A percentile compares a stretch with the other conserved stretches of the same genome.
These are phyloP conservation scores for Cladosporium sp. DNA, from an alignment of 2,329 filamentous ascomycete species.

Conservation along the genomic window DNA sequence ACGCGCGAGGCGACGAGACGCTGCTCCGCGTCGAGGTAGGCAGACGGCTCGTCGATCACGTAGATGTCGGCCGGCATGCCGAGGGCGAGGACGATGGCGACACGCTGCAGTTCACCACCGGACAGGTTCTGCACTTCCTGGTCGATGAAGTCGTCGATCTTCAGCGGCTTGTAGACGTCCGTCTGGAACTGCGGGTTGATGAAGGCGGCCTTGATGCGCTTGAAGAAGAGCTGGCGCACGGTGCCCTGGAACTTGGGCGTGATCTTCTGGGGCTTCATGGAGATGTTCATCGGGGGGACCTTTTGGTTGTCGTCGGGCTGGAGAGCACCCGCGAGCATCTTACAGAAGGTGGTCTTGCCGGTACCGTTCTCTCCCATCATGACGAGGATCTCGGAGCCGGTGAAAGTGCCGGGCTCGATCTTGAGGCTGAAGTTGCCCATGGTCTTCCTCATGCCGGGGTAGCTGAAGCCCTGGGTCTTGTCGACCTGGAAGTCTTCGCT, in stretches of 20 bases:
- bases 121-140: slow-evolving; percentile 99
- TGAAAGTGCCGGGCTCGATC: slow-evolving; percentile 82
- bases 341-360: slow-evolving; percentile 98
- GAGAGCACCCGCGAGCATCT: slow-evolving; percentile 85
- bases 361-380: slow-evolving; percentile 99
- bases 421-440: slow-evolving; percentile 81
- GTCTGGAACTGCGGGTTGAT: slow-evolving; percentile 98
- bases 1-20: slow-evolving; percentile 96
- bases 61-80: slow-evolving; percentile 97
- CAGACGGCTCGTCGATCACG: slow-evolving; percentile 94
- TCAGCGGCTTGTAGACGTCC: slow-evolving; percentile 98
- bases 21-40: slow-evolving; percentile 98
- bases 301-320: slow-evolving; percentile 78
- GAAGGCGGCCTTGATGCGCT: slow-evolving; percentile 98
- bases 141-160: slow-evolving; percentile 98
- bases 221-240: slow-evolving; percentile 97
- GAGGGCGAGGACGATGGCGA: slow-evolving; percentile 94
- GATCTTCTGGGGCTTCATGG: slow-evolving; percentile 99
- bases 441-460: slow-evolving; percentile 90
- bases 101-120: slow-evolving; percentile 98
- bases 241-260: slow-evolving; percentile 97
- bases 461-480: slow-evolving; percentile 78
- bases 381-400: slow-evolving; percentile 96
- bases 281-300: slow-evolving; percentile 93
- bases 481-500: slow-evolving; percentile 84